phyloP scores from a whole-genome alignment of 331 rosid genomes.

The Cydonia oblonga region DNA sequence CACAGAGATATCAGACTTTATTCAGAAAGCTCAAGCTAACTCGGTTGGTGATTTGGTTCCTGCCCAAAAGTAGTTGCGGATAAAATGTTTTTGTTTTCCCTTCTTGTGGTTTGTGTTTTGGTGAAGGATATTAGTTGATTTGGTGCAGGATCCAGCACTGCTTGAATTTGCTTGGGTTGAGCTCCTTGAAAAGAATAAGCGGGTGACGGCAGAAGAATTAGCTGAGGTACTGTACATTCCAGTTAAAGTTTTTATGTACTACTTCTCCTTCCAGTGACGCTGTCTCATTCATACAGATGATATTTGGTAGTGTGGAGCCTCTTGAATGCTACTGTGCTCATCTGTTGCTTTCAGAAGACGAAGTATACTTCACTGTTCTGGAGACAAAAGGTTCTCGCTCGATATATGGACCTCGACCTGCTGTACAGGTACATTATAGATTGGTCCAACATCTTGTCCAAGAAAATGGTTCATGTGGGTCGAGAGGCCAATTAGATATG shows the following conservation, averaged over 20 bases:
- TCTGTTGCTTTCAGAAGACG: constrained; percentile 75
- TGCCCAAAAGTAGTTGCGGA: constrained; percentile 7
- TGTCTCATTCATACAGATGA: constrained; percentile 53
- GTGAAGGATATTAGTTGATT: constrained; percentile 10
- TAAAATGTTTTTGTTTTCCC: neutral
- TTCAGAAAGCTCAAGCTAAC: constrained; percentile 55
- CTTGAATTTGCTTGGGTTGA: constrained; percentile 97
- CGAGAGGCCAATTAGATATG: neutral
- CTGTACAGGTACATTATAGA: constrained; percentile 49
- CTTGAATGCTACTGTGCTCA: constrained; percentile 93
- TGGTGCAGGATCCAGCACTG: constrained; percentile 64
- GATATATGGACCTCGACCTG: constrained; percentile 74
- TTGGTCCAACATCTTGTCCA: constrained; percentile 7
- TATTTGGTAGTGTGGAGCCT: constrained; percentile 73
- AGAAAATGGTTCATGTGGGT: neutral
- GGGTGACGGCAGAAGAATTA: constrained; percentile 73
- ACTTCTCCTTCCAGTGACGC: constrained; percentile 19
- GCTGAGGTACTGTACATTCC: constrained; percentile 55
- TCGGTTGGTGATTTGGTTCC: constrained; percentile 41
- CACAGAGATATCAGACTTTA: constrained; percentile 46
- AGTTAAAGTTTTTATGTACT: constrained; percentile 3
- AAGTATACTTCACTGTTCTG: constrained; percentile 67
- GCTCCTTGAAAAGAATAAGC: constrained; percentile 72
- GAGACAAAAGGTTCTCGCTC: constrained; percentile 68
- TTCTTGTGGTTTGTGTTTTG: neutral